Evolutionary conservation across 2,329 filamentous ascomycete species (phyloP).

Genomic region (Apiospora arundinis): DNA sequence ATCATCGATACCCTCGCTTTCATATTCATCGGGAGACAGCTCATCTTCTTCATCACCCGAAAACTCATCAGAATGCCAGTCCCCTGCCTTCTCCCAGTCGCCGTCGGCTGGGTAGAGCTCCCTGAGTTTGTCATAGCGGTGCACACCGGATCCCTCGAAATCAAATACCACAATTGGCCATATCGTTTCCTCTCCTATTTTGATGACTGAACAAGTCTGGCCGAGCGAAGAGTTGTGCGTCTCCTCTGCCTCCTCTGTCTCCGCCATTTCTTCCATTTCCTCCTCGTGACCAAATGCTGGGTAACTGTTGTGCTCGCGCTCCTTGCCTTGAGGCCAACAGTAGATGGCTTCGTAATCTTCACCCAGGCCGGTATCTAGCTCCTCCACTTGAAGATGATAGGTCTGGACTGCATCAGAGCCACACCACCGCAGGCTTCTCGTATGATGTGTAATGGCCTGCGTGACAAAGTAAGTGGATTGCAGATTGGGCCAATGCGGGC

Average conservation of each 20-base stretch:
- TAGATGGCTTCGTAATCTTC: conserved; percentile 33
- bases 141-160: conserved; percentile 19
- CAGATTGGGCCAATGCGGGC: conserved; percentile 16
- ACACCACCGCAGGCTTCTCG: conserved; percentile 34
- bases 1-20: conserved; percentile 34
- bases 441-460: not conserved
- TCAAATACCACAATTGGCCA: conserved; percentile 31
- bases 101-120: conserved; percentile 13
- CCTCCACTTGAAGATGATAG: conserved; percentile 30
- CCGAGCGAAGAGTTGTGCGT: not conserved
- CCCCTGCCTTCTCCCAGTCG: conserved; percentile 18
- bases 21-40: conserved; percentile 33
- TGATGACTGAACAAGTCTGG: not conserved
- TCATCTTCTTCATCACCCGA: conserved; percentile 20
- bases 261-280: not conserved
- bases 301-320: conserved; percentile 19
- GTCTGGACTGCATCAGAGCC: conserved; percentile 28
- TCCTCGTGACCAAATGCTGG: not conserved
- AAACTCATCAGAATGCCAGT: conserved; percentile 21
- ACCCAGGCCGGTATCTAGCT: conserved; percentile 29
- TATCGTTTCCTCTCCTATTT: conserved; percentile 14
- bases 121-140: conserved; percentile 26
- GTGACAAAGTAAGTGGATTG: conserved; percentile 31
- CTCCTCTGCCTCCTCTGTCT: not conserved
- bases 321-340: conserved; percentile 38